Evolutionary conservation across 2,329 filamentous ascomycete genomes (phyloP), one percentile per base, ranked within the genome.

Genomic region (Coniochaeta sp.): DNA sequence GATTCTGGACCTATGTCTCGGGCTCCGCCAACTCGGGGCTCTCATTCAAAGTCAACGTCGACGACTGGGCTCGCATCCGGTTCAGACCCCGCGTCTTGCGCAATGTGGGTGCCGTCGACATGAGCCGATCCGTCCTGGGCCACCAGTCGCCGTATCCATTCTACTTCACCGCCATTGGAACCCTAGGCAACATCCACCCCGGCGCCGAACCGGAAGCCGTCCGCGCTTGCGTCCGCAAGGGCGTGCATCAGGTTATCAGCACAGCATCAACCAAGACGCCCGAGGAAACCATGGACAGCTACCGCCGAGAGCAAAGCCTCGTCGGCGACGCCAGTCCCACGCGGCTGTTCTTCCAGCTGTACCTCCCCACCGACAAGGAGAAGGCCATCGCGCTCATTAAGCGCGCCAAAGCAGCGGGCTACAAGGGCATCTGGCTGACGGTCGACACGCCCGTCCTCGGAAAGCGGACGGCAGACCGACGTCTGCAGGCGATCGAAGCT

Each of bases 1-100:
- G 82, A 1, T 77, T 82, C 16, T 63, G 58, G 53, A 54, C 61
- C 4, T 68, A 64, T 56, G 54, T 58, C 22, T 60, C 62, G 9
- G 63, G 60, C 49, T 63, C 59, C 4, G 59, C 64, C 22, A 62
- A 63, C 55, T 54, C 62, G 9, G 63, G 61, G 6, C 58, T 60
- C 22, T 63, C 65, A n/a, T 48, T 66, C 28, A 54, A 51, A 14
- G 57, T 30, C 16, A 67, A 68, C 52, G 51, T 65, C 12, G 57
- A 55, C 12, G 60, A 62, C 4, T 65, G 64, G 63, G 49, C 46
- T 24, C 55, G 56, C 35, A 48, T 65, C 35, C 49, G 49, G 20
- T 64, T 56, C 55, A 61, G 65, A 6, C 67, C 67, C 14, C 62
- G 65, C 12, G 57, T 70, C 8, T 54, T 69, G 31, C 60, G 60